phyloP scores from a whole-genome alignment of 2,329 filamentous ascomycete genomes.

The Davidsoniella eucalypti region DNA sequence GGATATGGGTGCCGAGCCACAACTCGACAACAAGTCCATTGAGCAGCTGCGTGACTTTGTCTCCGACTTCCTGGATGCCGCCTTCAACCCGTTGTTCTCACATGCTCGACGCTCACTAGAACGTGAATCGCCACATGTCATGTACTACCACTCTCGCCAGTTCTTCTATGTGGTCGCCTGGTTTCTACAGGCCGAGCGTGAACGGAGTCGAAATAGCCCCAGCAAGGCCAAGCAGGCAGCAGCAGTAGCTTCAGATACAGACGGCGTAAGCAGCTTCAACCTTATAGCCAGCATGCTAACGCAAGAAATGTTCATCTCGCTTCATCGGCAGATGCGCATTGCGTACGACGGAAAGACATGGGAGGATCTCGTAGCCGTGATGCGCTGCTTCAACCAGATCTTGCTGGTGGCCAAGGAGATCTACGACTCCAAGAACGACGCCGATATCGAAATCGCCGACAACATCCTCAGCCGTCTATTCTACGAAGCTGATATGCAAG shows the following conservation, averaged over 20 bases:
- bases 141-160: slow-evolving; percentile 61
- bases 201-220: slow-evolving; percentile 44
- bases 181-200: slow-evolving; percentile 78
- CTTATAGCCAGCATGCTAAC: slow-evolving; percentile 80
- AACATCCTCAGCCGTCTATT: slow-evolving; percentile 96
- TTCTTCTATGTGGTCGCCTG: slow-evolving; percentile 87
- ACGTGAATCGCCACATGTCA: slow-evolving; percentile 67
- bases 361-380: slow-evolving; percentile 70
- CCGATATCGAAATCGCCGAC: slow-evolving; percentile 95
- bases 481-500: slow-evolving; percentile 90
- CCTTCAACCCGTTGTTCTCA: slow-evolving; percentile 81
- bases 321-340: slow-evolving; percentile 69
- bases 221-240: slow-evolving; percentile 26
- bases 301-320: slow-evolving; percentile 82
- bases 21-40: slow-evolving; percentile 58
- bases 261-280: slow-evolving; percentile 60
- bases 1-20: slow-evolving; percentile 59
- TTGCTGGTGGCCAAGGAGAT: slow-evolving; percentile 86
- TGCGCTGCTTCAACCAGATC: slow-evolving; percentile 92
- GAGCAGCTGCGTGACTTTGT: slow-evolving; percentile 66
- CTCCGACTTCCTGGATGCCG: slow-evolving; percentile 83
- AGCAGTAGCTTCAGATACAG: slow-evolving; percentile 19
- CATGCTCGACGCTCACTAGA: slow-evolving; percentile 82
- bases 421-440: slow-evolving; percentile 65
- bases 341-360: slow-evolving; percentile 71